Conservation (phyloP, 805 yeast genomes). For the Starmera amethionina region DNA sequence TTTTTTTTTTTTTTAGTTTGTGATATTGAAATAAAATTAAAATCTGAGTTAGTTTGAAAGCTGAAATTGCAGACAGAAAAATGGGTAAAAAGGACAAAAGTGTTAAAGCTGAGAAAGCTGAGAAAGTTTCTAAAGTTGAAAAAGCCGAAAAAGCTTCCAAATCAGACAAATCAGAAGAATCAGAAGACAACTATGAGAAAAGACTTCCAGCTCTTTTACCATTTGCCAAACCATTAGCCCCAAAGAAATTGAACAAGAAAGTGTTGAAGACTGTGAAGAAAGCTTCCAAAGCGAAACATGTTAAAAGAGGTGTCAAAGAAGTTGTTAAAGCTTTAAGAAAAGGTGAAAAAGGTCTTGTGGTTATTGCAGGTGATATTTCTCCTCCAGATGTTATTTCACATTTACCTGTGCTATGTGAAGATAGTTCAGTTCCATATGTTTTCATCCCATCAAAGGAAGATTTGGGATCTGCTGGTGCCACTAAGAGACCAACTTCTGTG, state of each 20-base stretch:
- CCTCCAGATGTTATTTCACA: slow-evolving; percentile 97
- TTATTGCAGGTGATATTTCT: slow-evolving; percentile 96
- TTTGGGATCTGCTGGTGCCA: slow-evolving; percentile 97
- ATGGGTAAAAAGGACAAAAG: slow-evolving; percentile 40
- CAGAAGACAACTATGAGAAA: slow-evolving; percentile 80
- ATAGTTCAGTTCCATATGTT: slow-evolving; percentile 78
- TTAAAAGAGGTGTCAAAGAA: slow-evolving; percentile 97
- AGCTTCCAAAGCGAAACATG: slow-evolving; percentile 97
- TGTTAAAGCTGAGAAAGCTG: background rate
- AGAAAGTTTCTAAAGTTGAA: too few species aligned
- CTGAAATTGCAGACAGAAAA: background rate
- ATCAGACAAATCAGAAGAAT: slow-evolving; percentile 16
- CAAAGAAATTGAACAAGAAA: slow-evolving; percentile 92
- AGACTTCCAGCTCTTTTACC: slow-evolving; percentile 86
- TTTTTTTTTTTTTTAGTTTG: too few species aligned
- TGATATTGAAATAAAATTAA: too few species aligned
- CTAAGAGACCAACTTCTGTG: slow-evolving; percentile 97
- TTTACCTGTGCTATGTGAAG: slow-evolving; percentile 96
- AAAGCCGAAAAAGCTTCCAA: slow-evolving; percentile 14
- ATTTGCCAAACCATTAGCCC: slow-evolving; percentile 91
- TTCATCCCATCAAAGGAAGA: slow-evolving; percentile 97
- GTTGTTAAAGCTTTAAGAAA: slow-evolving; percentile 96
- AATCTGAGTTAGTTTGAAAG: too few species aligned
- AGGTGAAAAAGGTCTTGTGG: slow-evolving; percentile 94
- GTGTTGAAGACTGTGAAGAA: slow-evolving; percentile 92